These are phyloP conservation scores for Aspergillus hortae DNA, from an alignment of 2,329 filamentous ascomycete species.

Conservation along the genomic window DNA sequence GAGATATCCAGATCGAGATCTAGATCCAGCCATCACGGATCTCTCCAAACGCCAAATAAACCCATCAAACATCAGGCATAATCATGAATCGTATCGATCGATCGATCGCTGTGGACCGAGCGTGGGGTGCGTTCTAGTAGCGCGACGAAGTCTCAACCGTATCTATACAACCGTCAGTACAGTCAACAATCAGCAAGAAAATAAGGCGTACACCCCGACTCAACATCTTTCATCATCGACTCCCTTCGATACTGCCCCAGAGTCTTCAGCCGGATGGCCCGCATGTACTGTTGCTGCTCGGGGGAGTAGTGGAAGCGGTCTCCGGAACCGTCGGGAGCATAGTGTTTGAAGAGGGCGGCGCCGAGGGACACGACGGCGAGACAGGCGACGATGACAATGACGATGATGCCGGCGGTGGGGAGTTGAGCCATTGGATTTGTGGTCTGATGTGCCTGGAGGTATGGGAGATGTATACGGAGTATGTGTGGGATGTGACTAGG, in stretches of 20 bases:
- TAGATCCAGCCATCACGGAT: too few species aligned
- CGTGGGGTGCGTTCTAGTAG: not conserved
- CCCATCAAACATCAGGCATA: not conserved
- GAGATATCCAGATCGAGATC: too few species aligned
- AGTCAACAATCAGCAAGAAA: not conserved
- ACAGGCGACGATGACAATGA: slow-evolving; percentile 31
- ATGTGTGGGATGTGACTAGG: too few species aligned
- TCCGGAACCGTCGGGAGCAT: slow-evolving; percentile 18
- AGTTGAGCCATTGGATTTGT: slow-evolving; percentile 16
- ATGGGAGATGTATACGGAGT: too few species aligned
- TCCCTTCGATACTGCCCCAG: slow-evolving; percentile 20
- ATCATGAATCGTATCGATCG: not conserved
- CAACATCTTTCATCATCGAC: slow-evolving; percentile 7
- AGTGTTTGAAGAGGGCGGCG: slow-evolving; percentile 27
- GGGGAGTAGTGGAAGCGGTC: slow-evolving; percentile 18
- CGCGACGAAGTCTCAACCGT: not conserved
- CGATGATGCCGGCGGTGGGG: slow-evolving; percentile 23
- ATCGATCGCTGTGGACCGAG: not conserved
- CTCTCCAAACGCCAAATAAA: too few species aligned
- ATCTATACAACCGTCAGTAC: not conserved
- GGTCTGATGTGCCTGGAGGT: not conserved
- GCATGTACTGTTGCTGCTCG: slow-evolving; percentile 32
- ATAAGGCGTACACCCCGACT: not conserved
- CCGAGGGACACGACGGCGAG: slow-evolving; percentile 25
- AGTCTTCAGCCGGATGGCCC: slow-evolving; percentile 25